phyloP scores from a whole-genome alignment of 1,139 yeast species.

The Diutina mesorugosa region DNA sequence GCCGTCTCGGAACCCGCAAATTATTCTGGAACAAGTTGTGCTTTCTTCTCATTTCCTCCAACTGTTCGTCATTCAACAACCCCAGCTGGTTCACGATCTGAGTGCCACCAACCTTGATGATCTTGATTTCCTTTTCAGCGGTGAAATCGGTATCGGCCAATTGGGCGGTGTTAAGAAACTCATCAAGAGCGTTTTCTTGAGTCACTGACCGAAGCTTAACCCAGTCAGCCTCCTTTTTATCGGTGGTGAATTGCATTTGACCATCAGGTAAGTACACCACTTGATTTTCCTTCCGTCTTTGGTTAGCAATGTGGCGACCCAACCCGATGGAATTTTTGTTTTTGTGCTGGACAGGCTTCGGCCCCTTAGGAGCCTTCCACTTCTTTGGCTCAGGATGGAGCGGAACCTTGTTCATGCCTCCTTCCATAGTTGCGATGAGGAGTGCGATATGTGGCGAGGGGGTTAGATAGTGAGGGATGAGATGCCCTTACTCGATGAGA shows the following conservation, averaged over 20 bases:
- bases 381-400: constrained; percentile 37
- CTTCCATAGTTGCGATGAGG: not conserved
- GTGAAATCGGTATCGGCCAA: constrained; percentile 94
- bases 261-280: constrained; percentile 73
- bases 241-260: constrained; percentile 73
- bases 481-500: not conserved
- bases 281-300: constrained; percentile 54
- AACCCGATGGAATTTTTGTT: constrained; percentile 76
- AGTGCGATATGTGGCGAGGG: not conserved
- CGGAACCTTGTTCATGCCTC: constrained; percentile 20
- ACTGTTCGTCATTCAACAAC: constrained; percentile 56
- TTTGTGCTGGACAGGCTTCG: constrained; percentile 76
- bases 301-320: constrained; percentile 75
- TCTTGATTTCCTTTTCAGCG: constrained; percentile 82
- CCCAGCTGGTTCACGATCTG: constrained; percentile 32
- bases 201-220: constrained; percentile 87
- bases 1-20: constrained; percentile 91
- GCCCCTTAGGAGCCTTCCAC: constrained; percentile 73
- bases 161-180: constrained; percentile 87
- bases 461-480: not conserved
- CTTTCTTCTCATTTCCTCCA: constrained; percentile 39
- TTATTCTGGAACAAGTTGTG: constrained; percentile 69
- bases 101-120: constrained; percentile 63
- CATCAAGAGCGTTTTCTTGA: constrained; percentile 89
- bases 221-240: constrained; percentile 77